Percentiles rank a stretch among this genome's conserved stretches.
phyloP scores from a whole-genome alignment of 2,329 filamentous ascomycete species.

The Colletotrichum siamense region DNA sequence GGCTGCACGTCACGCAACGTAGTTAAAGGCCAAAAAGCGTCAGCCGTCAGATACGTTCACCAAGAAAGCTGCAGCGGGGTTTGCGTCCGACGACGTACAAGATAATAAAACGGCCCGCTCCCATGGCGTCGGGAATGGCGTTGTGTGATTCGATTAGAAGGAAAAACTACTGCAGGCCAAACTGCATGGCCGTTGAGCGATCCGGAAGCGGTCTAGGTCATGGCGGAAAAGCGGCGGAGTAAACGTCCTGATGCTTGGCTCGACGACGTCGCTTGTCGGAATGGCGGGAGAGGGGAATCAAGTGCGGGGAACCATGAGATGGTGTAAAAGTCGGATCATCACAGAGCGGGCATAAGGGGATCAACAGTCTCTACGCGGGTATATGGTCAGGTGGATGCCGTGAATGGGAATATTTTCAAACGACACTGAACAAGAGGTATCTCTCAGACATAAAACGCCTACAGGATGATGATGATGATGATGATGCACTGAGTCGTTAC shows the following conservation, averaged over 20 bases:
- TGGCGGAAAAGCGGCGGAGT: background rate
- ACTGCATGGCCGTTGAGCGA: background rate
- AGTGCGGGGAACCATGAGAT: background rate
- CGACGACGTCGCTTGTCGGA: slow-evolving; percentile 2
- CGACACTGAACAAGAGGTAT: slow-evolving; percentile 11
- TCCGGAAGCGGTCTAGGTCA: background rate
- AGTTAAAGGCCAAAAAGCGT: background rate
- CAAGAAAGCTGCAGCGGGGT: background rate
- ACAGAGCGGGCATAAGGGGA: background rate
- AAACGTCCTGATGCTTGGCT: background rate
- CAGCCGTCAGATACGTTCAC: background rate
- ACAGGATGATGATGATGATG: background rate
- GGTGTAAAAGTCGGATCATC: background rate
- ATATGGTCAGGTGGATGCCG: background rate
- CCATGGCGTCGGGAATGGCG: slow-evolving; percentile 15
- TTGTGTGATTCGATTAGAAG: background rate
- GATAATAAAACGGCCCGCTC: background rate
- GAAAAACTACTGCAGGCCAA: background rate
- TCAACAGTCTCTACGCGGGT: background rate
- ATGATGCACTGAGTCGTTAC: background rate
- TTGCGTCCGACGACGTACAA: background rate
- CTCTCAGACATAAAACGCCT: slow-evolving; percentile 21
- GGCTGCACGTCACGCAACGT: background rate
- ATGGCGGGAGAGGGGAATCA: background rate
- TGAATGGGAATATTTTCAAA: background rate